These are phyloP conservation scores for Zoysia pacifica DNA, from an alignment of 176 grass and related monocot genomes.

Conservation along the genomic window DNA sequence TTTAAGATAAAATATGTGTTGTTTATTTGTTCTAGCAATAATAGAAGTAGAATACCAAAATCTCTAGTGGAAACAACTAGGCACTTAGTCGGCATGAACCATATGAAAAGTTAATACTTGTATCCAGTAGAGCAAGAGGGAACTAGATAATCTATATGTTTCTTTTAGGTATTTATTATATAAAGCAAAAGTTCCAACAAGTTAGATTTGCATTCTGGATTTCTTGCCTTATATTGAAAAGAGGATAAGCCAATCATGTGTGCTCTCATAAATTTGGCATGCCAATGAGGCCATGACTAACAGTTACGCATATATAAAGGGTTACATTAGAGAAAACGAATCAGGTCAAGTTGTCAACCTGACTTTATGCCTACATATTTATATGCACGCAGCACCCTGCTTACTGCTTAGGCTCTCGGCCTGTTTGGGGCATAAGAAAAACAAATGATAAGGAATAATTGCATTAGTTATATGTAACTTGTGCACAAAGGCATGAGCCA, in stretches of 20 bases:
- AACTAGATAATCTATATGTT: slow-evolving; percentile 31
- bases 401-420: slow-evolving; percentile 12
- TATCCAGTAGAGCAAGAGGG: slow-evolving; percentile 8
- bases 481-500: slow-evolving; percentile 21
- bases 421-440: slow-evolving; percentile 42
- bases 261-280: slow-evolving; percentile 39
- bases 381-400: slow-evolving; percentile 29
- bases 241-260: slow-evolving; percentile 42
- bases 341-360: slow-evolving; percentile 39
- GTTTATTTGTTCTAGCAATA: too few relatives aligned
- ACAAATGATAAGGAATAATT: slow-evolving; percentile 46
- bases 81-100: neutral
- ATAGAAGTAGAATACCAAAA: too few relatives aligned
- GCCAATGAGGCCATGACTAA: slow-evolving; percentile 30
- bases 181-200: slow-evolving; percentile 39
- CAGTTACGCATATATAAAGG: slow-evolving; percentile 18
- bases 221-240: slow-evolving; percentile 47
- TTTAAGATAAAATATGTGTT: too few relatives aligned
- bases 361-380: slow-evolving; percentile 48
- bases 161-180: slow-evolving; percentile 27
- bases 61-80: too few relatives aligned
- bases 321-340: slow-evolving; percentile 34
- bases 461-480: slow-evolving; percentile 35
- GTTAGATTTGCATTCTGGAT: slow-evolving; percentile 45
- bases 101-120: neutral